Conservation (phyloP, 2,329 filamentous ascomycete genomes). For the Ampelomyces quisqualis region DNA sequence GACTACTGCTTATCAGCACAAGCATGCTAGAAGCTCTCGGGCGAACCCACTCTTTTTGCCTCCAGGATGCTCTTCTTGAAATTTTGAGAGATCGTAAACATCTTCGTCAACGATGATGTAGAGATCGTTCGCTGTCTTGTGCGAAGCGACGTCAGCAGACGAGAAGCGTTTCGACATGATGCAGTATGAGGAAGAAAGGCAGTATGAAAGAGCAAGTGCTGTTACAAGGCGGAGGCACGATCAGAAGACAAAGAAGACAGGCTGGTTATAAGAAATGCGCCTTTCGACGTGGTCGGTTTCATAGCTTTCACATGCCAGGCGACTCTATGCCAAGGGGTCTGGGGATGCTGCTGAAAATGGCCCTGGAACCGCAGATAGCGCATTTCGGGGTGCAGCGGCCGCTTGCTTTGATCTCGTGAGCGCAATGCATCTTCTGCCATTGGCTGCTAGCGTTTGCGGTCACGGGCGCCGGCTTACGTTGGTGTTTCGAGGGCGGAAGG, state of each 20-base stretch:
- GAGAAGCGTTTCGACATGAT: slow-evolving; percentile 86
- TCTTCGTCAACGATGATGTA: slow-evolving; percentile 93
- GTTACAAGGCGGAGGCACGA: slow-evolving; percentile 16
- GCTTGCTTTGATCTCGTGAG: slow-evolving; percentile 35
- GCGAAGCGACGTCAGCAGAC: slow-evolving; percentile 80
- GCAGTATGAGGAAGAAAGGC: slow-evolving; percentile 9
- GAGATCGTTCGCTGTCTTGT: slow-evolving; percentile 82
- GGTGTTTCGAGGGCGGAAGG: slow-evolving; percentile 23
- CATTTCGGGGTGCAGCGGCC: slow-evolving; percentile 23
- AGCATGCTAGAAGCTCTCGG: not conserved
- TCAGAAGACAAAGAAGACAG: slow-evolving; percentile 26
- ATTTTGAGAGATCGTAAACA: slow-evolving; percentile 87
- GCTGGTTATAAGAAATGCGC: slow-evolving; percentile 21
- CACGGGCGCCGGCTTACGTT: slow-evolving; percentile 20
- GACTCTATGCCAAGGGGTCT: slow-evolving; percentile 31
- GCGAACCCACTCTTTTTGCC: slow-evolving; percentile 65
- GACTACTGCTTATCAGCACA: slow-evolving; percentile 47
- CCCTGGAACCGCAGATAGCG: slow-evolving; percentile 29
- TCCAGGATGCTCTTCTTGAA: slow-evolving; percentile 60
- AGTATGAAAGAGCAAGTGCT: slow-evolving; percentile 6
- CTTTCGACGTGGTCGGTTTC: slow-evolving; percentile 13
- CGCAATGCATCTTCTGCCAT: slow-evolving; percentile 24
- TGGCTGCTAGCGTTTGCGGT: slow-evolving; percentile 18
- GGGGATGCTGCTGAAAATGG: slow-evolving; percentile 25
- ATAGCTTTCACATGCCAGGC: slow-evolving; percentile 42